phyloP scores from a whole-genome alignment of 192 early-diverging fungal species.

The Backusella macrospora region DNA sequence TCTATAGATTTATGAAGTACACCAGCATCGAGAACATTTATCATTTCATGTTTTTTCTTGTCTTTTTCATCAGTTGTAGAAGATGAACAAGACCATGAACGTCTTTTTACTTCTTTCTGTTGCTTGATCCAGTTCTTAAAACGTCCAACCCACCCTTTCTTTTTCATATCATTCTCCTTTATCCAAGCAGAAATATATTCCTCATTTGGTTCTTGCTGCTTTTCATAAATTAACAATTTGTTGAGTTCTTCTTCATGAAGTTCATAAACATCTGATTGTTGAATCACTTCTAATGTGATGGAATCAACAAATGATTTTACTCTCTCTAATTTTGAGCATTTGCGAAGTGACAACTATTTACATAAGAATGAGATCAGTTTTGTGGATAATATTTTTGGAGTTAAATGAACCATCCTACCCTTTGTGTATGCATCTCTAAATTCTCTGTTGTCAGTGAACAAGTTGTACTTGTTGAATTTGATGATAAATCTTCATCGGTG shows the following conservation, averaged over 20 bases:
- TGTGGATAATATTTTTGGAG: background rate
- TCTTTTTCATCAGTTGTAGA: background rate
- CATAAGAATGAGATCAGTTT: background rate
- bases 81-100: background rate
- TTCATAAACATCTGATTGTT: background rate
- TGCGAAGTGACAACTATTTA: background rate
- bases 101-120: background rate
- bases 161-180: background rate
- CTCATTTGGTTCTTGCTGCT: background rate
- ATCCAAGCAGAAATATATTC: background rate
- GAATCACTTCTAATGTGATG: background rate
- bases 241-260: background rate
- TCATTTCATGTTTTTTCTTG: background rate
- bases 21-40: background rate
- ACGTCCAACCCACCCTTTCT: background rate
- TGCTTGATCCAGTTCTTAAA: background rate
- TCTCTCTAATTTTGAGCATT: background rate
- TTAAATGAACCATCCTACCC: background rate
- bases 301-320: background rate
- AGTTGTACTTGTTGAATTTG: background rate
- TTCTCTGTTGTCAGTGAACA: conserved; percentile 11
- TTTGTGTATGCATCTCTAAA: background rate
- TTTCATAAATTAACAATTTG: background rate
- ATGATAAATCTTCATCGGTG: background rate
- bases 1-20: background rate